Percentiles rank a stretch among this genome's conserved stretches.
Conservation (phyloP, 208 protist species). For the Acanthamoeba royreba region DNA sequence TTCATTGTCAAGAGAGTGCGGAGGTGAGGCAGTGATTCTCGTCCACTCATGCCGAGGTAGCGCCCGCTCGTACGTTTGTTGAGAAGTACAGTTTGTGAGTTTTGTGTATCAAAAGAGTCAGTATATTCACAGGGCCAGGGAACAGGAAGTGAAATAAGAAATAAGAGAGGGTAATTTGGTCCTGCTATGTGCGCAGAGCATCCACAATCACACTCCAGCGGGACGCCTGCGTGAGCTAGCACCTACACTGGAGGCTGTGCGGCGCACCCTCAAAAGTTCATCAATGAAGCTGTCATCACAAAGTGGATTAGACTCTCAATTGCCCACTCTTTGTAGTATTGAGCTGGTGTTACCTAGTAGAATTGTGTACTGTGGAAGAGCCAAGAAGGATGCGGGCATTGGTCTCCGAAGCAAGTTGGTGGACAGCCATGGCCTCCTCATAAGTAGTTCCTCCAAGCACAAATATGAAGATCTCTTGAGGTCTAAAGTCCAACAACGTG, state of each 20-base stretch:
- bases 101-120: too few relatives aligned
- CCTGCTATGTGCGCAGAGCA: too few relatives aligned
- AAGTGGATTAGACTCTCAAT: too few relatives aligned
- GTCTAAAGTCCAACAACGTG: slow-evolving; percentile 24
- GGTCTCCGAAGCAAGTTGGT: slow-evolving; percentile 47
- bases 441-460: slow-evolving; percentile 84
- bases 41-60: too few relatives aligned
- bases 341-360: not conserved
- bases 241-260: not conserved
- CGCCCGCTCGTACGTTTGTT: too few relatives aligned
- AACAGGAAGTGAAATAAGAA: too few relatives aligned
- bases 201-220: too few relatives aligned
- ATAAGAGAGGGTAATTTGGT: too few relatives aligned
- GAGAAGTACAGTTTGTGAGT: too few relatives aligned
- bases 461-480: slow-evolving; percentile 84
- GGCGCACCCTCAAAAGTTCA: not conserved
- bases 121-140: too few relatives aligned
- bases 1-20: too few relatives aligned
- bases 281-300: not conserved
- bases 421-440: slow-evolving; percentile 74
- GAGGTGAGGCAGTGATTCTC: too few relatives aligned
- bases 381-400: slow-evolving; percentile 63
- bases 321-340: not conserved
- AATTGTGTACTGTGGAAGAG: slow-evolving; percentile 72
- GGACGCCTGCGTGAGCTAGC: not conserved